phyloP scores from a whole-genome alignment of 1,139 yeast species.

The Pichia sp. region DNA sequence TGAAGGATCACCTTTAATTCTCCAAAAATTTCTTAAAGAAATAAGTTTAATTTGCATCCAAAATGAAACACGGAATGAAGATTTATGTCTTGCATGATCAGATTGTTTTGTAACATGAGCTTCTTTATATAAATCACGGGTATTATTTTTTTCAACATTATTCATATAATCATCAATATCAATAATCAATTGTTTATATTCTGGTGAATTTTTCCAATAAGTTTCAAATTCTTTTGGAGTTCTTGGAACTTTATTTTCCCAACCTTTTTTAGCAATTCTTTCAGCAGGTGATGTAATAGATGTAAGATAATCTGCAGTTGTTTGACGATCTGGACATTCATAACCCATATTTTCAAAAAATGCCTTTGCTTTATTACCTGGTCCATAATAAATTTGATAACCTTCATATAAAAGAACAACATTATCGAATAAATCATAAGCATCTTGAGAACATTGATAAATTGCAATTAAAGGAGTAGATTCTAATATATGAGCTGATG shows the following conservation, averaged over 20 bases:
- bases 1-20: constrained; percentile 44
- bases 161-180: constrained; percentile 33
- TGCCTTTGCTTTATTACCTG: constrained; percentile 50
- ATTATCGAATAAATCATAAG: constrained; percentile 71
- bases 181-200: constrained; percentile 27
- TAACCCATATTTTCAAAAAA: constrained; percentile 67
- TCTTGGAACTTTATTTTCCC: constrained; percentile 31
- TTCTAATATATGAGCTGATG: constrained; percentile 53
- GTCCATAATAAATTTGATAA: constrained; percentile 71
- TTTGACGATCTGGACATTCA: constrained; percentile 69
- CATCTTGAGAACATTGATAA: constrained; percentile 79
- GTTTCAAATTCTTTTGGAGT: constrained; percentile 40
- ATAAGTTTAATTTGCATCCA: constrained; percentile 41
- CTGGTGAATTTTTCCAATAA: constrained; percentile 41
- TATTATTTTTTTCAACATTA: constrained; percentile 24
- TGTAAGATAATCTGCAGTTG: constrained; percentile 78
- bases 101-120: constrained; percentile 37
- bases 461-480: constrained; percentile 71
- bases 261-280: constrained; percentile 51
- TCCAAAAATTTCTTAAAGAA: constrained; percentile 41
- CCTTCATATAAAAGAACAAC: constrained; percentile 77
- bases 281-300: constrained; percentile 71
- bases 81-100: constrained; percentile 30
- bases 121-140: constrained; percentile 29
- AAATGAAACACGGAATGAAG: constrained; percentile 43